Evolutionary conservation across 2,329 filamentous ascomycete genomes (phyloP).

Genomic region (Stachybotrys echinatus): DNA sequence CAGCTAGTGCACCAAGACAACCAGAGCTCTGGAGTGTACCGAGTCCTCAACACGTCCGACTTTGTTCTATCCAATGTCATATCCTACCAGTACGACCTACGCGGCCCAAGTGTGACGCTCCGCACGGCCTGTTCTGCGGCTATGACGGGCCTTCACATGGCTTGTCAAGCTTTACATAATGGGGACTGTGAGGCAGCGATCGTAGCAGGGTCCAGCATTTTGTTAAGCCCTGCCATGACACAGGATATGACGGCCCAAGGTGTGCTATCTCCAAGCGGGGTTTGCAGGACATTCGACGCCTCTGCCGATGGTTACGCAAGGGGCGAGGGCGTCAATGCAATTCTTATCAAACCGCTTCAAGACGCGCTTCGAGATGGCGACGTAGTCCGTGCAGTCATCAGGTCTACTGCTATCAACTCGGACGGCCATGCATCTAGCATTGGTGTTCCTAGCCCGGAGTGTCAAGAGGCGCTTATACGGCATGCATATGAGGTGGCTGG

Average conservation of each 20-base stretch:
- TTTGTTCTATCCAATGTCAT: constrained; percentile 16
- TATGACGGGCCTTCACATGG: constrained; percentile 16
- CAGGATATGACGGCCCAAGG: constrained; percentile 11
- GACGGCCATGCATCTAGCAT: constrained; percentile 1
- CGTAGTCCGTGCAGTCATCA: constrained; percentile 11
- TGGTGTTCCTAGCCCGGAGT: constrained; percentile 4
- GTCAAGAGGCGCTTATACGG: constrained; percentile 5
- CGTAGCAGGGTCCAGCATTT: constrained; percentile 26
- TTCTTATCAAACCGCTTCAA: constrained; percentile 22
- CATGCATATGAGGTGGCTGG: constrained; percentile 8
- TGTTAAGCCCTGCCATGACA: constrained; percentile 16
- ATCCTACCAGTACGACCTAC: constrained; percentile 9
- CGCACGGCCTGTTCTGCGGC: constrained; percentile 29
- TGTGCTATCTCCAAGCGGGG: constrained; percentile 9
- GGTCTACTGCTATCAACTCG: constrained; percentile 9
- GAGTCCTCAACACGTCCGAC: constrained; percentile 11
- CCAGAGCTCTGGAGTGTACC: constrained; percentile 1
- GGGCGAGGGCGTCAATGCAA: constrained; percentile 20
- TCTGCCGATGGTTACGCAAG: constrained; percentile 26
- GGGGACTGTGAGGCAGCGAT: constrained; percentile 26
- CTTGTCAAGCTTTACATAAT: constrained; percentile 20
- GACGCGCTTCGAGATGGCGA: constrained; percentile 18
- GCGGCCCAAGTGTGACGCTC: constrained; percentile 7
- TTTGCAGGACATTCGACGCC: constrained; percentile 24
- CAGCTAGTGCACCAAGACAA: constrained; percentile 1